Evolutionary conservation across 1,139 yeast species (phyloP), one percentile per base, ranked within the genome.

Genomic region (Suhomyces terraborum): DNA sequence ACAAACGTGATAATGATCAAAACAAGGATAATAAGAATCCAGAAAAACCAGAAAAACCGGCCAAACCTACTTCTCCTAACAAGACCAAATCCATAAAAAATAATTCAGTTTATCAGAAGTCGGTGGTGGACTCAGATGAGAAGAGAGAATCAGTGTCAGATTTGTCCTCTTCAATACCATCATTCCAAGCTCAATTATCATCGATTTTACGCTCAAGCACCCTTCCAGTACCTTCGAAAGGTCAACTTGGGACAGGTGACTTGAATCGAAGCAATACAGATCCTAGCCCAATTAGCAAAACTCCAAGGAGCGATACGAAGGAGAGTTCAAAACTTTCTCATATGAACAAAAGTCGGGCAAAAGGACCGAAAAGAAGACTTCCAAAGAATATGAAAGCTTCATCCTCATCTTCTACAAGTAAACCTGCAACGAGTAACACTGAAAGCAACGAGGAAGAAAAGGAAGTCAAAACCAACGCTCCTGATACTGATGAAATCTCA

Each of bases 311-410:
- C 25, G 51, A 43, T 12, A 33, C 48, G 5, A 9, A 24, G 1
- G 41, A 35, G 23, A 45, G 50, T 5, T 58, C 50, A 31, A 66
- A 69, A 40, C 64, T 84, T 43, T 67, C 64, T 0, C 94, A 86
- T 54, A 65, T 78, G 8, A 84, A 77, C 34, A 86, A 84, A 56
- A 52, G 65, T 1, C 69, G 95, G 47, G 67, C 89, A 4, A 80
- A 75, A 52, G 95, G 95, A 0, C 95, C 95, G 2, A 82, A 77
- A 56, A 69, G 95, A 55, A 73, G 85, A 48, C 71, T 81, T 27
- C 95, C 95, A 0, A 73, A 68, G 30, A 36, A 35, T 6, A 42
- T 41, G 36, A 33, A 32, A 14, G 34, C n/a, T n/a, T n/a, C n/a
- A n/a, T n/a, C n/a, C n/a, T n/a, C n/a, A n/a, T n/a, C n/a, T n/a